Evolutionary conservation across 805 yeast genomes (phyloP), one percentile per base, ranked within the genome.

Genomic region (Candida ipomoeae): DNA sequence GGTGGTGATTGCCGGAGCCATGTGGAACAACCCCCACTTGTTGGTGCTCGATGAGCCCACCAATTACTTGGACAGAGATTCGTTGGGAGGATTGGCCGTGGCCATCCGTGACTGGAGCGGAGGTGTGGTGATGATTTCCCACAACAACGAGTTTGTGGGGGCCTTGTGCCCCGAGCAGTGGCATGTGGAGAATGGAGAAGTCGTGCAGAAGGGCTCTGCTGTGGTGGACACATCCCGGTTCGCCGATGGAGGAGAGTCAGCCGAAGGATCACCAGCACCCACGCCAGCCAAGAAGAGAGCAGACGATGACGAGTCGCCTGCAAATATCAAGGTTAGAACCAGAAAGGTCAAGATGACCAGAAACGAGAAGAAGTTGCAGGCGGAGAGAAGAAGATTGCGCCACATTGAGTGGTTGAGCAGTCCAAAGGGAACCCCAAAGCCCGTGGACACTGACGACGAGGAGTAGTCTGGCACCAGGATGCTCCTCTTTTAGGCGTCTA

Each of bases 1-100:
- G 73, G 98, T 92, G 56, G 99, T 92, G 53, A 92, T 92, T 75
- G 98, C 98, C 13, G 99, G 98, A 73, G 97, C 98, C 57, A 92
- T 92, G 94, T 92, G 99, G 99, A 92, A 94, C 74, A 94, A 92
- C 67, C 99, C 99, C 17, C 99, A 92, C 70, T 81, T 92, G 70
- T 80, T 92, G 56, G 99, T 92, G 40, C 79, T 92, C 54, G 99
- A 92, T 72, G 99, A 92, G 81, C 99, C 99, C 68, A 92, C 98
- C 64, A 92, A 92, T 75, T 92, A 94, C 78, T 78, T 92, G 73
- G 99, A 92, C 72, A 86, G 99, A 78, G 99, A 92, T 69, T 91
- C 98, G 23, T 79, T 92, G 55, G 99, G 98, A 70, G 99, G 97
- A 44, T 79, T 92, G 60, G 98, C 99, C 29, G 83, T 92, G 62